A percentile compares a stretch with the other conserved stretches of the same genome.
phyloP scores from a whole-genome alignment of 306 rosid genomes.

The Trifolium pratense region DNA sequence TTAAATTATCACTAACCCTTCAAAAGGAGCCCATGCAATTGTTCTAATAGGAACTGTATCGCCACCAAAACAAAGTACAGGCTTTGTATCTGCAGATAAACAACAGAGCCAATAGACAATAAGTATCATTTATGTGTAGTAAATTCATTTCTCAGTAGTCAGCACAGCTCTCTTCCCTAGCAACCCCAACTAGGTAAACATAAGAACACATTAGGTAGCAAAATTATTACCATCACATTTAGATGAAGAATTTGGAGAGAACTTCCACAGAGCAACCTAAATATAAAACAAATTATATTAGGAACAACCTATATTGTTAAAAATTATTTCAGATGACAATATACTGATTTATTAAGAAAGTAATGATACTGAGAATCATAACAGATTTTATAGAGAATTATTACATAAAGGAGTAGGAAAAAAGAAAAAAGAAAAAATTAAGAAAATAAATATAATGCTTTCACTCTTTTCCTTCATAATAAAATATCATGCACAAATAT shows the following conservation, averaged over 20 bases:
- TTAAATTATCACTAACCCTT: slow-evolving; percentile 62
- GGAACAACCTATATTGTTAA: slow-evolving; percentile 36
- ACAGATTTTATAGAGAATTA: slow-evolving; percentile 16
- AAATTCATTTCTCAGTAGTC: slow-evolving; percentile 33
- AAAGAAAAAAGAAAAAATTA: background rate
- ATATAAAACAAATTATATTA: slow-evolving; percentile 44
- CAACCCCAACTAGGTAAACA: slow-evolving; percentile 38
- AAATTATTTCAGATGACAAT: slow-evolving; percentile 20
- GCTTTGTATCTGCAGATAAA: slow-evolving; percentile 74
- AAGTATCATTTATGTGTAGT: slow-evolving; percentile 7
- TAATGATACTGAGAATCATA: slow-evolving; percentile 23
- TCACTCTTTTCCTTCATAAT: slow-evolving; percentile 21
- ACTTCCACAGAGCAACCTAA: slow-evolving; percentile 94
- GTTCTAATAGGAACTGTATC: slow-evolving; percentile 88
- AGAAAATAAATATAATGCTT: background rate
- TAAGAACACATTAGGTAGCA: slow-evolving; percentile 23
- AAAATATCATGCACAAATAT: slow-evolving; percentile 33
- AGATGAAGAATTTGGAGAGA: slow-evolving; percentile 58
- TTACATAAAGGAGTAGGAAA: slow-evolving; percentile 16
- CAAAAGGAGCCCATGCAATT: slow-evolving; percentile 88
- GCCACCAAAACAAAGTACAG: slow-evolving; percentile 80
- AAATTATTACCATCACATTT: slow-evolving; percentile 58
- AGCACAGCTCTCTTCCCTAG: slow-evolving; percentile 29
- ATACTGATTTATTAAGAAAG: slow-evolving; percentile 16
- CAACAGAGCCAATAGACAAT: slow-evolving; percentile 29